Evolutionary conservation across 352 stramenopile species (phyloP), one percentile per base, ranked within the genome.

Genomic region (Globisporangium abappressorium): DNA sequence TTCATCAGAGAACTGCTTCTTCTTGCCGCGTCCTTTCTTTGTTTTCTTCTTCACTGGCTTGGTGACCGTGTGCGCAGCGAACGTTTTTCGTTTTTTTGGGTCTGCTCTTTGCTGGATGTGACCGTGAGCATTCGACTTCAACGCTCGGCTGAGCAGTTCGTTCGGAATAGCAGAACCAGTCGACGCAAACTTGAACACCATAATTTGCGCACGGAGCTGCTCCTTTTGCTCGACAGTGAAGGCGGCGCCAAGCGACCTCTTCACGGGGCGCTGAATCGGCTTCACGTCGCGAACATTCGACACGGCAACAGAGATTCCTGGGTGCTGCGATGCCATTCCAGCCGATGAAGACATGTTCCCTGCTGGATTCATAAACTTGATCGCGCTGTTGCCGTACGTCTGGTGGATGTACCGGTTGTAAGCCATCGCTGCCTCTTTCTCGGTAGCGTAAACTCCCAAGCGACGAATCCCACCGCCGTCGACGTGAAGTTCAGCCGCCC

Each of bases 171-270:
- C 82, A 20, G 82, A 84, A 18, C 85, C 88, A 5, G 82, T 94
- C 5, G 87, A 91, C 22, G 85, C 92, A 70, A 92, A 95, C 64
- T 97, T 97, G 74, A 97, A 97, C 61, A 94, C 86, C 87, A 97
- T 95, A 70, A 97, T 97, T 65, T 97, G 89, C 41, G 89, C 86
- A 61, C 89, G 85, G 14, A 97, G 63, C 36, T 97, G 89, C 59
- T 97, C 89, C 66, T 96, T 96, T 62, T 96, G 89, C 63, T 96
- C 89, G 22, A 77, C 75, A 12, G 85, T 84, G 61, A 95, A 96
- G 5, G 75, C 82, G 33, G 84, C 85, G 60, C 87, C 85, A 24
- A 88, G 60, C 12, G 68, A 57, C 2, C 84, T 81, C n/a, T 72
- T 77, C 7, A 73, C 54, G 12, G 62, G 79, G 2, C 73, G 81